phyloP scores from a whole-genome alignment of 441 rosid genomes.

The Sinapis alba region DNA sequence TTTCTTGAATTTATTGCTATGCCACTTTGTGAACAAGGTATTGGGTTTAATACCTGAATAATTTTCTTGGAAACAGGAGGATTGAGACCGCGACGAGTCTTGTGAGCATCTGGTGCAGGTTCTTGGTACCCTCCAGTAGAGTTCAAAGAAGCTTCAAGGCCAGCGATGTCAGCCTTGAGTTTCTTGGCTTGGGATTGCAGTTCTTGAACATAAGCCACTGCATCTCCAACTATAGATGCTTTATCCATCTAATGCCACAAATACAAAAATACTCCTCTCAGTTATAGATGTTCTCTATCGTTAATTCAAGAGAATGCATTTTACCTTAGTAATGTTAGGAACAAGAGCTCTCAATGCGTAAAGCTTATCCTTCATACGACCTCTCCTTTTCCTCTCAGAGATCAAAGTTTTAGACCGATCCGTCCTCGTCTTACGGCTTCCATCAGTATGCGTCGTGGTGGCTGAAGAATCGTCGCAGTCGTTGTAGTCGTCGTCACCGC shows the following conservation, averaged over 20 bases:
- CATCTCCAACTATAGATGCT: conserved; percentile 91
- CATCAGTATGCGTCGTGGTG: conserved; percentile 36
- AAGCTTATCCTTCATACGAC: conserved; percentile 89
- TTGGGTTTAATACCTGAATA: conserved; percentile 45
- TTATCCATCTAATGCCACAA: conserved; percentile 73
- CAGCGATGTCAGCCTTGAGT: conserved; percentile 68
- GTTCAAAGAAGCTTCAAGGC: conserved; percentile 63
- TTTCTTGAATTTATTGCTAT: no score
- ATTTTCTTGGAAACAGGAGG: conserved; percentile 51
- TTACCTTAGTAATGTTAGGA: conserved; percentile 91
- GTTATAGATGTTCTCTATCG: no score
- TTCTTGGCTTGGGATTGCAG: conserved; percentile 67
- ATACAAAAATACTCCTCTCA: background rate
- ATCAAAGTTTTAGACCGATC: conserved; percentile 81
- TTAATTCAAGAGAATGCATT: no score
- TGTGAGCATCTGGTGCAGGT: conserved; percentile 34
- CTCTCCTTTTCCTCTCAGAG: conserved; percentile 72
- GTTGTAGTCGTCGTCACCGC: conserved; percentile 39
- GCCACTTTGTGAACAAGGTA: background rate
- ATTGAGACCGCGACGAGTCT: conserved; percentile 23
- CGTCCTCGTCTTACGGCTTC: conserved; percentile 43
- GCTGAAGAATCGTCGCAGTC: conserved; percentile 65
- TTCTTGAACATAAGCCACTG: conserved; percentile 71
- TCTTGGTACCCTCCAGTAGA: conserved; percentile 41
- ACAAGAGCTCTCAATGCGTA: conserved; percentile 80